Conservation (phyloP, 2,329 filamentous ascomycete species). For the Shiraia sp. region DNA sequence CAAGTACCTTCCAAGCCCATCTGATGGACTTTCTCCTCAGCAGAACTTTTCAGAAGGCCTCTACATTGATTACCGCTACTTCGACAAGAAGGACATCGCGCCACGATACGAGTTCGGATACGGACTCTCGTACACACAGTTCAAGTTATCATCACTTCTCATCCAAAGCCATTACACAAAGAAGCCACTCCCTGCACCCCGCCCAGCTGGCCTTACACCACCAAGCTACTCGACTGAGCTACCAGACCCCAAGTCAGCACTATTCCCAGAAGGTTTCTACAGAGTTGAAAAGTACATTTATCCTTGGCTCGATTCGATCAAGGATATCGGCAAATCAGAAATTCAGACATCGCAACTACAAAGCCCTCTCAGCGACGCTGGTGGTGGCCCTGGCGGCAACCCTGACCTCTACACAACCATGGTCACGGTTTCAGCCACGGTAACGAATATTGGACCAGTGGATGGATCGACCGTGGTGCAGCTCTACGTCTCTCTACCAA, state of each 20-base stretch:
- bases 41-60: constrained; percentile 83
- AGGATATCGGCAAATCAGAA: constrained; percentile 51
- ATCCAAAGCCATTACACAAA: constrained; percentile 51
- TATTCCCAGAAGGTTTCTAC: constrained; percentile 66
- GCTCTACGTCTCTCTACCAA: constrained; percentile 58
- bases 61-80: constrained; percentile 87
- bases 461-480: constrained; percentile 61
- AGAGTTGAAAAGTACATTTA: constrained; percentile 72
- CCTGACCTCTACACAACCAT: constrained; percentile 65
- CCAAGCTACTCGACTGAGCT: constrained; percentile 57
- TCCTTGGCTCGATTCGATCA: constrained; percentile 64
- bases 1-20: constrained; percentile 66
- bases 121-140: constrained; percentile 80
- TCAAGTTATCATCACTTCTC: constrained; percentile 63
- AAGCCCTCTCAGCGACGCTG: constrained; percentile 61
- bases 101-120: constrained; percentile 87
- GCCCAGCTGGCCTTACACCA: constrained; percentile 41
- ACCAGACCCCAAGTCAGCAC: constrained; percentile 58
- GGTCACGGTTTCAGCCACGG: constrained; percentile 54
- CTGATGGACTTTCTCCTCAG: constrained; percentile 67
- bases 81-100: constrained; percentile 73
- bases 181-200: constrained; percentile 33
- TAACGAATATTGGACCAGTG: constrained; percentile 66
- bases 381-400: constrained; percentile 71
- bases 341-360: constrained; percentile 62